Evolutionary conservation across 192 early-diverging fungal species (phyloP).

Genomic region (Coemansia sp.): DNA sequence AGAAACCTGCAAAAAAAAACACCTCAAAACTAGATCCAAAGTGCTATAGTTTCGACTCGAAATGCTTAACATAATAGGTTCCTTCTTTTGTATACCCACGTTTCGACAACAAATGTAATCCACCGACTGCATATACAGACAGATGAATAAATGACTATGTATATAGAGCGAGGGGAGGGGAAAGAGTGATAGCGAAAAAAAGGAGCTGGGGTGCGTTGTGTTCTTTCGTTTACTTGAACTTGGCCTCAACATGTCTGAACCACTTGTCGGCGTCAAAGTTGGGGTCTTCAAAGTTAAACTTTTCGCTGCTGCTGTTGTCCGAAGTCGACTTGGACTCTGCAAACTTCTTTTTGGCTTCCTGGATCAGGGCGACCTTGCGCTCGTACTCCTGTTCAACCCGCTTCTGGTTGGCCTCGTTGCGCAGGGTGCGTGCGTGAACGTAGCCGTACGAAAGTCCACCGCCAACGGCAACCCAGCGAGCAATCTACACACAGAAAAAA

Average conservation of each 20-base stretch:
- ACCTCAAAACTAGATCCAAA: neutral
- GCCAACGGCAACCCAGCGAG: constrained; percentile 47
- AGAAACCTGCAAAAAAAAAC: neutral
- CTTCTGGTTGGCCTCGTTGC: constrained; percentile 31
- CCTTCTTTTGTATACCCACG: neutral
- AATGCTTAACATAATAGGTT: neutral
- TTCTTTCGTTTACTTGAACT: constrained; percentile 14
- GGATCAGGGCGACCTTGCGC: constrained; percentile 51
- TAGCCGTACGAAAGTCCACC: constrained; percentile 52
- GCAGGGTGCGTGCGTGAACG: constrained; percentile 38
- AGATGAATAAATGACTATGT: too few species aligned
- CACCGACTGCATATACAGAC: too few species aligned
- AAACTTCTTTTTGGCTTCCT: constrained; percentile 53
- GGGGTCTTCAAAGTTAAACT: constrained; percentile 47
- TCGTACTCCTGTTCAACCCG: constrained; percentile 40
- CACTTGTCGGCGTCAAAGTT: constrained; percentile 53
- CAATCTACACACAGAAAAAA: constrained; percentile 33
- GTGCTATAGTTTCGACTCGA: neutral
- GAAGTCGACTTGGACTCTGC: constrained; percentile 33
- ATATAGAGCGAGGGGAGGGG: too few species aligned
- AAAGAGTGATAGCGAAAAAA: too few species aligned
- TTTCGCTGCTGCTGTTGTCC: constrained; percentile 8
- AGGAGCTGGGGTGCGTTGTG: neutral
- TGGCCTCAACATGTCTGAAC: constrained; percentile 44
- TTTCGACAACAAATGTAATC: too few species aligned